phyloP scores from a whole-genome alignment of 2,329 filamentous ascomycete species.

The Phyllosticta citrichinensis region DNA sequence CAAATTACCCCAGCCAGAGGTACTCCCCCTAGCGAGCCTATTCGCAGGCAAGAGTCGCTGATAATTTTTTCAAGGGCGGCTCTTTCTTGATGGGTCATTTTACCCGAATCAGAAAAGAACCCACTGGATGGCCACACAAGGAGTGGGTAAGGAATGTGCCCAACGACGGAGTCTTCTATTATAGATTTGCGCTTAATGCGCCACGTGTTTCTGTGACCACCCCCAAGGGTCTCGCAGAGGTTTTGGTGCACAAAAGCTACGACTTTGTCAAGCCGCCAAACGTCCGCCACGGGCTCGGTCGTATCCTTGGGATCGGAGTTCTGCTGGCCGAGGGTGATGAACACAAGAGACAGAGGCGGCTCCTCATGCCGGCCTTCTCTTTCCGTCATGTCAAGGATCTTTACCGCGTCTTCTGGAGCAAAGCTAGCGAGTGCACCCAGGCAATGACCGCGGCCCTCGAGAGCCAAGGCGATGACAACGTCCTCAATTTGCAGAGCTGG shows the following conservation, averaged over 20 bases:
- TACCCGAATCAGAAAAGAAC: slow-evolving; percentile 29
- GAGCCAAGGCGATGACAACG: slow-evolving; percentile 15
- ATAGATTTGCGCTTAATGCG: slow-evolving; percentile 38
- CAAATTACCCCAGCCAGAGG: slow-evolving; percentile 40
- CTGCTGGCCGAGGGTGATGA: slow-evolving; percentile 83
- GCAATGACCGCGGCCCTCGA: slow-evolving; percentile 24
- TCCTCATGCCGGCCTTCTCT: slow-evolving; percentile 40
- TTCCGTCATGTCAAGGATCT: slow-evolving; percentile 42
- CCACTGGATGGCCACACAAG: slow-evolving; percentile 34
- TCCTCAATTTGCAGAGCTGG: slow-evolving; percentile 37
- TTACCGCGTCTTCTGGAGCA: slow-evolving; percentile 40
- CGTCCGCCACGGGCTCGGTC: slow-evolving; percentile 45
- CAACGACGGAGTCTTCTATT: slow-evolving; percentile 47
- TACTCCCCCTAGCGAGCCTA: slow-evolving; percentile 31
- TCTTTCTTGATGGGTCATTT: slow-evolving; percentile 34
- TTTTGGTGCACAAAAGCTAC: slow-evolving; percentile 41
- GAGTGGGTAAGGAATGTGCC: slow-evolving; percentile 44
- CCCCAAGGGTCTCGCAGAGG: slow-evolving; percentile 39
- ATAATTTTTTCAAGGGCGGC: slow-evolving; percentile 14
- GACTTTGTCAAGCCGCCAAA: slow-evolving; percentile 40
- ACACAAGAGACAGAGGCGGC: slow-evolving; percentile 56
- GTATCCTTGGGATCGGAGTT: slow-evolving; percentile 60
- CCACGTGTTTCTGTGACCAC: slow-evolving; percentile 36
- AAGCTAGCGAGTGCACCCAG: slow-evolving; percentile 32
- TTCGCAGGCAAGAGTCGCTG: not conserved